A percentile compares a stretch with the other conserved stretches of the same genome.
phyloP scores from a whole-genome alignment of 345 rosid genomes.

The Acer yangbiense region DNA sequence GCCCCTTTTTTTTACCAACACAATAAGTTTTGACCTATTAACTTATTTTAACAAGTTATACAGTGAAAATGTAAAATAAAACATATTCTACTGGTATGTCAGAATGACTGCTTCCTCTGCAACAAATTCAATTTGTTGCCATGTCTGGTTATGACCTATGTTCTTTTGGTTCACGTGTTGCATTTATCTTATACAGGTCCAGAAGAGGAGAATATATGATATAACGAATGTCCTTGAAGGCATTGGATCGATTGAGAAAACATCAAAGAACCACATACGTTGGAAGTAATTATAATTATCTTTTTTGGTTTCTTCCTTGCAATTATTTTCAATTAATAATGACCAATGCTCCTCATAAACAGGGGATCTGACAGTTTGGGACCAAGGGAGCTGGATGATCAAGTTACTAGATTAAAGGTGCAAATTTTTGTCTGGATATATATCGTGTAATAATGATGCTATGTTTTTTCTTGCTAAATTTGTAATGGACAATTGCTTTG shows the following conservation, averaged over 20 bases:
- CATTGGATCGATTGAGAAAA: constrained; percentile 76
- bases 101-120: background rate
- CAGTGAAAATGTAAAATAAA: background rate
- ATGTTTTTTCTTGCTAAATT: background rate
- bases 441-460: background rate
- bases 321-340: constrained; percentile 17
- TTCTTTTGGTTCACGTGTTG: background rate
- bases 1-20: background rate
- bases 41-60: background rate
- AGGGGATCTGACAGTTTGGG: constrained; percentile 60
- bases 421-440: constrained; percentile 16
- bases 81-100: background rate
- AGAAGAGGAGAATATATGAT: constrained; percentile 88
- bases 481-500: background rate
- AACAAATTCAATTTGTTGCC: background rate
- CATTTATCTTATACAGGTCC: constrained; percentile 52
- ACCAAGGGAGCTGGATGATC: constrained; percentile 45
- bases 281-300: constrained; percentile 58
- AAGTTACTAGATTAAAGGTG: constrained; percentile 57
- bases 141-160: constrained; percentile 10
- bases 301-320: constrained; percentile 13
- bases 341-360: constrained; percentile 30
- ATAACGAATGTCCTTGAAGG: constrained; percentile 91
- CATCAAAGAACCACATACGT: constrained; percentile 73
- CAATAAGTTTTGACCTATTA: background rate